Base-by-base conservation (phyloP, 371 early-diverging fungal species). In the Circinella umbellata region DNA sequence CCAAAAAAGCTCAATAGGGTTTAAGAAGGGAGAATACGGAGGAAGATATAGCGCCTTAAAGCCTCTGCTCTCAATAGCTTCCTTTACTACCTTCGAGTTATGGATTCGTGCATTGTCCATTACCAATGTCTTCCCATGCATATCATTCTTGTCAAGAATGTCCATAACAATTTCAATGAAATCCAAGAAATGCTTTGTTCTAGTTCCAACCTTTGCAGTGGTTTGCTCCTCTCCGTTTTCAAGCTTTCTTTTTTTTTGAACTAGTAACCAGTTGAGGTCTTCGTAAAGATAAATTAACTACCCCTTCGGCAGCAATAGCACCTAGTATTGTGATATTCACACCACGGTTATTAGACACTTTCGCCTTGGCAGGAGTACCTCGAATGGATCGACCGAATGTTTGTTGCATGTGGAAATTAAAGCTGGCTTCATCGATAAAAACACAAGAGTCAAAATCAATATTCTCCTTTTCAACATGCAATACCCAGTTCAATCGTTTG, bases 91-190 rank as follows among this genome's bases (percentile, higher is more conserved):
- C 46, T 63, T 63, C 13, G 54, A 10, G 10, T 39, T 4, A 39
- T 69, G 69, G 20, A 69, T 69, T 2, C n/a, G 1, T 5, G 64
- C 69, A 35, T 64, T 69, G 42, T 69, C 69, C 66, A 70, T 65
- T 4, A 70, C 66, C n/a, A 66, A 15, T 34, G n/a, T 64, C 54
- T 18, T 69, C 6, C 66, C 35, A 4, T 15, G 18, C 63, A 63
- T 38, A 13, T 35, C 39, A 42, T 39, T 9, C 15, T 60, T 39
- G 47, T 39, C 49, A 1, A 67, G 38, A 9, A 67, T 42, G 17
- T 66, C 62, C 54, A 63, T 57, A 35, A 61, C 37, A 51, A 46
- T 27, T 53, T 71, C 66, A 47, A 66, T 10, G 55, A 66, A 66
- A 10, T 18, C 20, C 27, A 55, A 3, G 54, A 66, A 66, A 27